These are phyloP conservation scores for Rhizoctonia solani DNA, from an alignment of 1,284 basidiomycete genomes.

Conservation along the genomic window DNA sequence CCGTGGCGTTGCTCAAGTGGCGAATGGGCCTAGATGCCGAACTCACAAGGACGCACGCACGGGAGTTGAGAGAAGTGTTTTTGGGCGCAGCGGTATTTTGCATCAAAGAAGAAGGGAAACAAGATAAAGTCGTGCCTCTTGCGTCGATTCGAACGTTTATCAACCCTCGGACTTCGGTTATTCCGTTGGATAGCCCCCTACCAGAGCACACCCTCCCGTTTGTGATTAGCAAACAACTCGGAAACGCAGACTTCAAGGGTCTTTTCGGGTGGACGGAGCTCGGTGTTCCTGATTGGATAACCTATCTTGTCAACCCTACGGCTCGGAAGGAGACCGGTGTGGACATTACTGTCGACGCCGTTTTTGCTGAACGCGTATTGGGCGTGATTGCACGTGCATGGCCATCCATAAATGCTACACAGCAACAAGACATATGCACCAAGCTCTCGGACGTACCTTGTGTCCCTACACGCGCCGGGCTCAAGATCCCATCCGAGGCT, in stretches of 20 bases:
- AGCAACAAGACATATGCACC: slow-evolving; percentile 61
- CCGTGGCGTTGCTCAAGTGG: slow-evolving; percentile 86
- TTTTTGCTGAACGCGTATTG: slow-evolving; percentile 85
- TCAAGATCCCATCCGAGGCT: slow-evolving; percentile 73
- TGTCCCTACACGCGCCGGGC: slow-evolving; percentile 82
- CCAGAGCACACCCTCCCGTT: slow-evolving; percentile 79
- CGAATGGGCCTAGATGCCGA: slow-evolving; percentile 73
- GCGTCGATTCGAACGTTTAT: slow-evolving; percentile 73
- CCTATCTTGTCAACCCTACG: slow-evolving; percentile 61
- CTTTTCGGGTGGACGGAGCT: slow-evolving; percentile 86
- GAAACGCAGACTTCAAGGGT: slow-evolving; percentile 57
- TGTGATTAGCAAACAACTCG: slow-evolving; percentile 66
- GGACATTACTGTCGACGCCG: slow-evolving; percentile 69
- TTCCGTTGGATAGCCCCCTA: slow-evolving; percentile 83
- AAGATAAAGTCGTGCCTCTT: slow-evolving; percentile 64
- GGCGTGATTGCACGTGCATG: slow-evolving; percentile 74
- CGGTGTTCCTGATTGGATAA: slow-evolving; percentile 75
- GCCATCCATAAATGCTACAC: slow-evolving; percentile 64
- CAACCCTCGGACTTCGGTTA: slow-evolving; percentile 67
- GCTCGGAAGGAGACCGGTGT: slow-evolving; percentile 56
- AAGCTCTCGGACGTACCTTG: slow-evolving; percentile 70
- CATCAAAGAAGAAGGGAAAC: slow-evolving; percentile 31
- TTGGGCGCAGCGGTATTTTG: slow-evolving; percentile 60
- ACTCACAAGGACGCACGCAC: slow-evolving; percentile 49
- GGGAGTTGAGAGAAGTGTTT: slow-evolving; percentile 61